A percentile compares a stretch with the other conserved stretches of the same genome.
Conservation (phyloP, 2,329 filamentous ascomycete species). For the Madurella mycetomatis region DNA sequence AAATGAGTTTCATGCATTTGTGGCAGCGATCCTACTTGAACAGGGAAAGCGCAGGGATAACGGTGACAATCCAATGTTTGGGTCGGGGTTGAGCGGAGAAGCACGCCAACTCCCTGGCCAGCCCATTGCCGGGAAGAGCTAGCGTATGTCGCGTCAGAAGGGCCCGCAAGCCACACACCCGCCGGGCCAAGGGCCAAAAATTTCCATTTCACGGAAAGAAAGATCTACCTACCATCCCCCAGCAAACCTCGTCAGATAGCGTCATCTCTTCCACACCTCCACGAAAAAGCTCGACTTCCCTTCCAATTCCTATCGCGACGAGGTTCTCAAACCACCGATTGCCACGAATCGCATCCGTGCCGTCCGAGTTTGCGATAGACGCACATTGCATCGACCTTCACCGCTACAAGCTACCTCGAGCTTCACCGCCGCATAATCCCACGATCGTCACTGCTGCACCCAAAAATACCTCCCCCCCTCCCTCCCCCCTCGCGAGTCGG, state of each 20-base stretch:
- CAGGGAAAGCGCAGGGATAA: too few relatives aligned
- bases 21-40: too few relatives aligned
- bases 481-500: conserved; percentile 4
- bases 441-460: background rate
- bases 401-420: background rate
- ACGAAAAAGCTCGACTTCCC: conserved; percentile 4
- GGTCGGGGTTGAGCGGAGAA: background rate
- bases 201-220: conserved; percentile 16
- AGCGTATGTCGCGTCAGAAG: conserved; percentile 1
- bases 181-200: conserved; percentile 18
- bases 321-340: background rate
- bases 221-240: conserved; percentile 17
- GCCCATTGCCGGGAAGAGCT: conserved; percentile 3
- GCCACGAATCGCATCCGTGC: background rate
- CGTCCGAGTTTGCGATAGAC: background rate
- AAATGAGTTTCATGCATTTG: background rate
- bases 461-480: conserved; percentile 1
- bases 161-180: conserved; percentile 3
- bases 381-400: background rate
- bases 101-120: background rate
- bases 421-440: background rate
- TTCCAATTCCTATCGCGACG: conserved; percentile 5
- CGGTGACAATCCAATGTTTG: too few relatives aligned
- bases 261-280: conserved; percentile 21
- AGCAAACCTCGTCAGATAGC: conserved; percentile 18